These are phyloP conservation scores for Roridomyces roridus DNA, from an alignment of 768 basidiomycete genomes.

Conservation along the genomic window DNA sequence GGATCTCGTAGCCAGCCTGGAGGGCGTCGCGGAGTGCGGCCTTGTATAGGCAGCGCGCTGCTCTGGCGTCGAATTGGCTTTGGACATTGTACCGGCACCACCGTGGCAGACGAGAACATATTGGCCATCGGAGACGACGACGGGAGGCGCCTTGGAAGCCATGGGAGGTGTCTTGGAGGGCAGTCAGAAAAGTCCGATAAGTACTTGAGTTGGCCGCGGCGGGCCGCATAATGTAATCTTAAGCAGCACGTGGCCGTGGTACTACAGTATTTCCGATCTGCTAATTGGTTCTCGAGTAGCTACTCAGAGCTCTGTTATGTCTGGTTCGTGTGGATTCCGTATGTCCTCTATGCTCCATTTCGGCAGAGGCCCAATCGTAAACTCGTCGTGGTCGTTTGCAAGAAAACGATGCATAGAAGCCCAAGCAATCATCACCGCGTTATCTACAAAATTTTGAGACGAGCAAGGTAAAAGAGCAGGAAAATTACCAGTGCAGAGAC, in stretches of 20 bases:
- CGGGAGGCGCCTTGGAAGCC: constrained; percentile 7
- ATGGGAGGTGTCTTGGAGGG: background rate
- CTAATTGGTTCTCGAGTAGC: too few species aligned
- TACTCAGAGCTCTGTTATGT: too few species aligned
- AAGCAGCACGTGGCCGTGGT: too few species aligned
- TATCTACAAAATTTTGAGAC: constrained; percentile 62
- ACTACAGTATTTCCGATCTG: too few species aligned
- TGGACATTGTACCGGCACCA: constrained; percentile 76
- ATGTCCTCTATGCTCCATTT: constrained; percentile 83
- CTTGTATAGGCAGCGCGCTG: constrained; percentile 69
- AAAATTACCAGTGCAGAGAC: constrained; percentile 77
- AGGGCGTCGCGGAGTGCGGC: constrained; percentile 60
- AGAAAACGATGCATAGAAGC: constrained; percentile 86
- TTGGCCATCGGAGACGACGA: background rate
- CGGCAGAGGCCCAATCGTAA: constrained; percentile 62
- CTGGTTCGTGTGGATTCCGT: constrained; percentile 1
- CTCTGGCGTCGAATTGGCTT: constrained; percentile 61
- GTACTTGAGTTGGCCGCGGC: constrained; percentile 1
- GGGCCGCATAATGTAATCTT: too few species aligned
- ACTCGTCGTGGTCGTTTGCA: constrained; percentile 62
- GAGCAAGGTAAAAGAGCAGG: background rate
- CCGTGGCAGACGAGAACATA: constrained; percentile 74
- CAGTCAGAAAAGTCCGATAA: background rate
- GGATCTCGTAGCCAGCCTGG: constrained; percentile 64
- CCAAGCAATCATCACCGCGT: constrained; percentile 97